Conservation (phyloP, 805 yeast genomes). For the Kluyveromyces siamensis region DNA sequence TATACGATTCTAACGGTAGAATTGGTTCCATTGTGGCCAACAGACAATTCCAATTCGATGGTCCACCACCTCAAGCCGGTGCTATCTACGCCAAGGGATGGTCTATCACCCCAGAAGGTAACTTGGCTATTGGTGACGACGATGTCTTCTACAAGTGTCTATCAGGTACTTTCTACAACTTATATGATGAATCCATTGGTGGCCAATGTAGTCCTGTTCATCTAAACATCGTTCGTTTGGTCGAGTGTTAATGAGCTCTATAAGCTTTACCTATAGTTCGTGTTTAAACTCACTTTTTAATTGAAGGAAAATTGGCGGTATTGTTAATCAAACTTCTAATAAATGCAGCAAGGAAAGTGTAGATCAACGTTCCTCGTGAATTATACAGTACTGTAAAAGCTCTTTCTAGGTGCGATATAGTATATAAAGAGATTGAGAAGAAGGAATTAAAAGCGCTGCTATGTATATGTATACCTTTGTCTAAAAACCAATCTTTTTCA, state of each 20-base stretch:
- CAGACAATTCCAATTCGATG: conserved; percentile 72
- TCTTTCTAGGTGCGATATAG: too few relatives aligned
- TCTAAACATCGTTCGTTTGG: conserved; percentile 41
- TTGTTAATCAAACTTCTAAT: neutral
- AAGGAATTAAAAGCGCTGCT: too few relatives aligned
- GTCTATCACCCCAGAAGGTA: conserved; percentile 45
- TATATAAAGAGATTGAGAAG: too few relatives aligned
- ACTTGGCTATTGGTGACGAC: conserved; percentile 49
- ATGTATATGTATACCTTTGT: too few relatives aligned
- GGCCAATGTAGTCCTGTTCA: conserved; percentile 49
- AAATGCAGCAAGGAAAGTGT: too few relatives aligned
- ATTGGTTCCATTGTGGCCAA: conserved; percentile 64
- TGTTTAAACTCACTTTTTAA: neutral
- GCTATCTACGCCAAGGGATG: conserved; percentile 56
- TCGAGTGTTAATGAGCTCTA: conserved; percentile 33
- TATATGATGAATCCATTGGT: conserved; percentile 48
- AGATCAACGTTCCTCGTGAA: too few relatives aligned
- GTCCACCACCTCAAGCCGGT: conserved; percentile 72
- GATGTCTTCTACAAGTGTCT: conserved; percentile 56
- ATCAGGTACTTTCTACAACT: conserved; percentile 59
- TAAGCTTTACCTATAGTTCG: neutral
- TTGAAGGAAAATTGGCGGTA: neutral
- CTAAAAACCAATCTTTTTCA: too few relatives aligned
- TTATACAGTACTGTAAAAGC: too few relatives aligned
- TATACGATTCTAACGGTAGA: conserved; percentile 51